A percentile compares a stretch with the other conserved stretches of the same genome.
Evolutionary conservation across 257 asterid species (phyloP).

Genomic region (Buddleja alternifolia): DNA sequence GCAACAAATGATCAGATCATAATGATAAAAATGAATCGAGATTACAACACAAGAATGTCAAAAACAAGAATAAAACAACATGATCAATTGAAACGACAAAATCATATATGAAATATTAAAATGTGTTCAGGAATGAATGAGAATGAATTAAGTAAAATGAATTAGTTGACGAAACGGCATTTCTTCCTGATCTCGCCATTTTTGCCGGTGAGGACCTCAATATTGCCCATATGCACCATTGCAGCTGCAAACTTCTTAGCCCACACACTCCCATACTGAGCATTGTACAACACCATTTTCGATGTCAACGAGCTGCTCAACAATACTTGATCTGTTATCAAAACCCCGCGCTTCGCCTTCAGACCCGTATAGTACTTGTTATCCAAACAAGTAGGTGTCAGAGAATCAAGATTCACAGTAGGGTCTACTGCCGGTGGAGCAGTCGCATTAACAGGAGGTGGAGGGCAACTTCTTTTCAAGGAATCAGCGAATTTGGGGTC

Average conservation of each 20-base stretch:
- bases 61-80: too few species aligned
- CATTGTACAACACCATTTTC: slow-evolving; percentile 41
- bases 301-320: slow-evolving; percentile 43
- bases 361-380: slow-evolving; percentile 47
- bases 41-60: too few species aligned
- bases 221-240: slow-evolving; percentile 62
- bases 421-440: slow-evolving; percentile 26
- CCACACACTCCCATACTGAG: slow-evolving; percentile 41
- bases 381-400: slow-evolving; percentile 46
- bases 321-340: slow-evolving; percentile 55
- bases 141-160: too few species aligned
- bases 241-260: slow-evolving; percentile 58
- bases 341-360: slow-evolving; percentile 39
- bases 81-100: too few species aligned
- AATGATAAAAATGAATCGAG: too few species aligned
- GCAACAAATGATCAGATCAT: too few species aligned
- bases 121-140: too few species aligned
- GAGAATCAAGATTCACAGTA: slow-evolving; percentile 35
- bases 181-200: slow-evolving; percentile 59
- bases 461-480: slow-evolving; percentile 54
- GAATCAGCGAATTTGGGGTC: slow-evolving; percentile 32
- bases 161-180: slow-evolving; percentile 51
- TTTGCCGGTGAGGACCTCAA: slow-evolving; percentile 53
- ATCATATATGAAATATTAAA: too few species aligned
- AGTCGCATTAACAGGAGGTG: slow-evolving; percentile 31